phyloP scores from a whole-genome alignment of 768 basidiomycete species.

The Xanthoconium purpureum region DNA sequence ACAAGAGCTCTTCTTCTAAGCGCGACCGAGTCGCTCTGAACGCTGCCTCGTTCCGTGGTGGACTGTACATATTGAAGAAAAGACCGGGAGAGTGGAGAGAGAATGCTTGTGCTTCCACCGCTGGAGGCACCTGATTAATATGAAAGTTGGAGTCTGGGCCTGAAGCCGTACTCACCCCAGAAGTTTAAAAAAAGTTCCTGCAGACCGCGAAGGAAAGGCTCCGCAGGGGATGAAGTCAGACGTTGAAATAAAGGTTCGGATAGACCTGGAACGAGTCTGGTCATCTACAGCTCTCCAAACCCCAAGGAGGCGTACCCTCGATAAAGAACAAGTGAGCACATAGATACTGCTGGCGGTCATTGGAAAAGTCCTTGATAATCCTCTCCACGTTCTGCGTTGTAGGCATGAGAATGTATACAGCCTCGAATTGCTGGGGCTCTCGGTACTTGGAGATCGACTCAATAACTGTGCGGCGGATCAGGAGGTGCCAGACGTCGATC shows the following conservation, averaged over 20 bases:
- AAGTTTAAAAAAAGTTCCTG: slow-evolving; percentile 92
- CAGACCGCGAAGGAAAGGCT: slow-evolving; percentile 69
- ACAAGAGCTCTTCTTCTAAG: slow-evolving; percentile 85
- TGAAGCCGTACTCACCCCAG: slow-evolving; percentile 62
- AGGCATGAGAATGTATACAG: slow-evolving; percentile 91
- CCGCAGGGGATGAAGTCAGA: slow-evolving; percentile 71
- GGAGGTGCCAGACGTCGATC: neutral
- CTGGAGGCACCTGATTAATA: slow-evolving; percentile 39
- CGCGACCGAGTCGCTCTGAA: slow-evolving; percentile 65
- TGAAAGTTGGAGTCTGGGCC: neutral
- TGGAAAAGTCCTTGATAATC: slow-evolving; percentile 79
- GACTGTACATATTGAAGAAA: slow-evolving; percentile 89
- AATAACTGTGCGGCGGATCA: slow-evolving; percentile 59
- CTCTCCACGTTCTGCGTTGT: slow-evolving; percentile 92
- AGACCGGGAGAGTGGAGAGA: slow-evolving; percentile 70
- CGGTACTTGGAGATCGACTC: slow-evolving; percentile 84
- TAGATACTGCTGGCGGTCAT: slow-evolving; percentile 66
- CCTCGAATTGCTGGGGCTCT: slow-evolving; percentile 85
- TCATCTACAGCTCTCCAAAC: neutral
- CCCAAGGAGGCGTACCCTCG: slow-evolving; percentile 56
- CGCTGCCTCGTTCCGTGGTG: slow-evolving; percentile 68
- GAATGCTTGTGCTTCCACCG: slow-evolving; percentile 83
- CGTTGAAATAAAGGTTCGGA: slow-evolving; percentile 74
- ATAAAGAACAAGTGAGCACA: slow-evolving; percentile 91
- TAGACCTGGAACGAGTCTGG: slow-evolving; percentile 49